Evolutionary conservation across 345 rosid species (phyloP).

Genomic region (Ceriops tagal): DNA sequence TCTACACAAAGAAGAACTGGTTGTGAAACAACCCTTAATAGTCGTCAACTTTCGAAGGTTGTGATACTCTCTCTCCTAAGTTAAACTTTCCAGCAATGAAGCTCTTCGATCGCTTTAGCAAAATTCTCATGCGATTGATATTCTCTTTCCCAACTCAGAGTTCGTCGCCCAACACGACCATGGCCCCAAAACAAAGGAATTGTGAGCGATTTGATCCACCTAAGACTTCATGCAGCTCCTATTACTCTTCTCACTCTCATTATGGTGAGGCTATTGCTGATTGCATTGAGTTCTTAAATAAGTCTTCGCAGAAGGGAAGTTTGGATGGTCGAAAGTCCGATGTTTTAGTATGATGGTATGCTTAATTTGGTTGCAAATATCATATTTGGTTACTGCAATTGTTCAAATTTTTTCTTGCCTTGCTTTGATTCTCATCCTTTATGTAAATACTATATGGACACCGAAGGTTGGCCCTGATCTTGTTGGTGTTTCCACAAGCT

Average conservation of each 20-base stretch:
- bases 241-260: slow-evolving; percentile 79
- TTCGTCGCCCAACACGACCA: slow-evolving; percentile 6
- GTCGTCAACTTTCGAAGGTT: background rate
- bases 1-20: slow-evolving; percentile 36
- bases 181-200: slow-evolving; percentile 17
- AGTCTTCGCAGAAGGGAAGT: slow-evolving; percentile 58
- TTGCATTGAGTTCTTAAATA: slow-evolving; percentile 92
- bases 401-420: background rate
- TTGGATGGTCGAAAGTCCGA: slow-evolving; percentile 42
- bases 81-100: slow-evolving; percentile 59
- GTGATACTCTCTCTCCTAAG: background rate
- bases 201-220: slow-evolving; percentile 68
- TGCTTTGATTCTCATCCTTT: background rate
- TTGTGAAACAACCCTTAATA: background rate
- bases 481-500: no score
- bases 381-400: no score
- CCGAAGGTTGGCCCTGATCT: no score
- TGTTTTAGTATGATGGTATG: slow-evolving; percentile 34
- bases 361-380: background rate
- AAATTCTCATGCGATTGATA: slow-evolving; percentile 59
- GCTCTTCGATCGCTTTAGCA: slow-evolving; percentile 58
- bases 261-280: slow-evolving; percentile 85
- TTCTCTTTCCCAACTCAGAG: slow-evolving; percentile 45
- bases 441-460: no score
- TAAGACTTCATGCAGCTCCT: slow-evolving; percentile 78